A percentile compares a stretch with the other conserved stretches of the same genome.
Conservation (phyloP, 108 stramenopile species). For the Nitzschia sp. region DNA sequence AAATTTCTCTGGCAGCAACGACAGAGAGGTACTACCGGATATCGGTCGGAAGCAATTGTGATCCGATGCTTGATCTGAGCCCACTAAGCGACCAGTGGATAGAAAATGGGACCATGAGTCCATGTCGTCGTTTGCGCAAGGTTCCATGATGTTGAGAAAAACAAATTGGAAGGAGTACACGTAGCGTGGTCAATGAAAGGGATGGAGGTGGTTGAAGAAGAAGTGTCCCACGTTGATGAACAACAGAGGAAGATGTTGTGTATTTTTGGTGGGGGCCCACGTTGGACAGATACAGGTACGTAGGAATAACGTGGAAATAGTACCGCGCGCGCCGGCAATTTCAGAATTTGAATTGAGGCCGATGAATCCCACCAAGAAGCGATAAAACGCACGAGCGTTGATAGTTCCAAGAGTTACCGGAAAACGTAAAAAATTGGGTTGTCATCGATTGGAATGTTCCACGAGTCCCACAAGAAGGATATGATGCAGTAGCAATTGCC, state of each 20-base stretch:
- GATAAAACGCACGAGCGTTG: too few species aligned
- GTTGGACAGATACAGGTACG: background rate
- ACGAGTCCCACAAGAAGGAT: too few species aligned
- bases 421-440: too few species aligned
- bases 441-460: too few species aligned
- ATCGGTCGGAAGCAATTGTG: background rate
- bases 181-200: background rate
- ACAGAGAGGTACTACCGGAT: background rate
- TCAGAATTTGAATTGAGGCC: constrained; percentile 9
- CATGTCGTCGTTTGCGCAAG: constrained; percentile 3
- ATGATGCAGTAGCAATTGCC: too few species aligned
- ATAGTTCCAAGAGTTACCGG: too few species aligned
- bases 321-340: background rate
- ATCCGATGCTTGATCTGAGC: constrained; percentile 8
- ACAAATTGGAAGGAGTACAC: background rate
- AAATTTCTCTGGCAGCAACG: constrained; percentile 1
- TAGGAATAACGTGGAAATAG: background rate
- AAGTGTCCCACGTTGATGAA: constrained; percentile 15
- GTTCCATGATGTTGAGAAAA: background rate
- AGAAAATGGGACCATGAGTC: constrained; percentile 25
- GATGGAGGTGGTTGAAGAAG: too few species aligned
- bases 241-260: background rate
- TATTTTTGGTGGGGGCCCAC: background rate
- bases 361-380: background rate
- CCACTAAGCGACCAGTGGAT: background rate